These are phyloP conservation scores for Mucor mucedo DNA, from an alignment of 371 early-diverging fungal genomes.

Conservation along the genomic window DNA sequence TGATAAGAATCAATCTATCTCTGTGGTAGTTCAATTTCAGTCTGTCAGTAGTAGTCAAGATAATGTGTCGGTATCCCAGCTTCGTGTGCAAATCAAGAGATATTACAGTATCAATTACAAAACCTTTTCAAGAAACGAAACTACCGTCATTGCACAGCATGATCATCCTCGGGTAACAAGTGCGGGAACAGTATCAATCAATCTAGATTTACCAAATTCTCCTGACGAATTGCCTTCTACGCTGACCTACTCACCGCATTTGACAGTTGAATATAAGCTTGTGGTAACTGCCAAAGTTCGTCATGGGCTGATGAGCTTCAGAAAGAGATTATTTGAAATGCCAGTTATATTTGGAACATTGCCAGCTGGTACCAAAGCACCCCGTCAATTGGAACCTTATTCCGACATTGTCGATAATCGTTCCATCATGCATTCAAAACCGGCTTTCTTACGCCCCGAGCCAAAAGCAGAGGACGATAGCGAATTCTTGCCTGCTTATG, in stretches of 20 bases:
- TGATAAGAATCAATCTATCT: slow-evolving; percentile 23
- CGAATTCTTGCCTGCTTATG: slow-evolving; percentile 30
- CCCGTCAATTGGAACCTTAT: slow-evolving; percentile 28
- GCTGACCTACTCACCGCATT: slow-evolving; percentile 25
- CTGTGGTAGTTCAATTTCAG: slow-evolving; percentile 18
- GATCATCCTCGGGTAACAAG: slow-evolving; percentile 14
- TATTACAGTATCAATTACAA: slow-evolving; percentile 33
- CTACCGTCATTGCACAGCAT: slow-evolving; percentile 15
- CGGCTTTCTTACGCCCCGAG: slow-evolving; percentile 19
- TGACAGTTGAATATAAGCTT: slow-evolving; percentile 24
- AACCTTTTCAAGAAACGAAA: slow-evolving; percentile 32
- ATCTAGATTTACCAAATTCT: slow-evolving; percentile 5
- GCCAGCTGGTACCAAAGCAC: slow-evolving; percentile 30
- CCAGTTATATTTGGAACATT: slow-evolving; percentile 30
- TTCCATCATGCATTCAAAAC: slow-evolving; percentile 11
- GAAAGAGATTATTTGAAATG: slow-evolving; percentile 29
- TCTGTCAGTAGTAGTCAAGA: slow-evolving; percentile 8
- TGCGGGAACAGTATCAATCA: slow-evolving; percentile 20
- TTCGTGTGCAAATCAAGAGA: slow-evolving; percentile 33
- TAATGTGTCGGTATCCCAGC: slow-evolving; percentile 9
- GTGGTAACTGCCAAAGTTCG: slow-evolving; percentile 24
- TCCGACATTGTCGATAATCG: slow-evolving; percentile 20
- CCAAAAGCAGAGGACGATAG: slow-evolving; percentile 14
- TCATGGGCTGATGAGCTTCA: slow-evolving; percentile 29
- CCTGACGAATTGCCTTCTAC: slow-evolving; percentile 14